Conservation (phyloP, 2,329 filamentous ascomycete species). For the Colletotrichum siamense region DNA sequence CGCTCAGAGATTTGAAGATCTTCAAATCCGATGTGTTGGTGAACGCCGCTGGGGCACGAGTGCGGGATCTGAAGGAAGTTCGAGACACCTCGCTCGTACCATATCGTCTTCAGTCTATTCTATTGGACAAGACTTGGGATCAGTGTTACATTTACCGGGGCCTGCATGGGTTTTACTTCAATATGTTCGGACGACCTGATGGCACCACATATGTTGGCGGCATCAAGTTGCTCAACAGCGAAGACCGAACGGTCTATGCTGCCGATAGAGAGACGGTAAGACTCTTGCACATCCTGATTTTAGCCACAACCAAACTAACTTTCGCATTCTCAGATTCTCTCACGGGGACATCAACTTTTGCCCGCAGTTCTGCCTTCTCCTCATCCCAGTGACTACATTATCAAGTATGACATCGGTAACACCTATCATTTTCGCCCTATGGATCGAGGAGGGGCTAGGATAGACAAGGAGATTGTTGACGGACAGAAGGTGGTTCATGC, state of each 20-base stretch:
- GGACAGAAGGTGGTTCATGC: background rate
- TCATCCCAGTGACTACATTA: background rate
- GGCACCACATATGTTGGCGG: background rate
- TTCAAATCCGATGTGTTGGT: background rate
- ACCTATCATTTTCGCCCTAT: background rate
- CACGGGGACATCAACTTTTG: background rate
- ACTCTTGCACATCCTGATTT: background rate
- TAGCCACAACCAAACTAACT: background rate
- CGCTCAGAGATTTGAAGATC: background rate
- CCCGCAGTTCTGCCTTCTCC: background rate
- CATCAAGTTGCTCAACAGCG: background rate
- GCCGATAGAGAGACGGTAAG: background rate
- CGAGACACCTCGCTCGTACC: background rate
- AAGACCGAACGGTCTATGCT: background rate
- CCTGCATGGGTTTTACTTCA: background rate
- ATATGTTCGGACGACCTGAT: background rate
- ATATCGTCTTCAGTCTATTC: background rate
- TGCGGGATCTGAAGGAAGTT: background rate
- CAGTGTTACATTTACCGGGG: background rate
- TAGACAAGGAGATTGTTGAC: background rate
- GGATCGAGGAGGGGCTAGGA: background rate
- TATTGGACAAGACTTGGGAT: background rate
- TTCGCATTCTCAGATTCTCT: too few species aligned
- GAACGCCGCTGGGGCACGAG: background rate
- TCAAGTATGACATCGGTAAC: background rate